Evolutionary conservation across 1,139 yeast genomes (phyloP), one percentile per base, ranked within the genome.

Genomic region (Petasospora rhodanensis): DNA sequence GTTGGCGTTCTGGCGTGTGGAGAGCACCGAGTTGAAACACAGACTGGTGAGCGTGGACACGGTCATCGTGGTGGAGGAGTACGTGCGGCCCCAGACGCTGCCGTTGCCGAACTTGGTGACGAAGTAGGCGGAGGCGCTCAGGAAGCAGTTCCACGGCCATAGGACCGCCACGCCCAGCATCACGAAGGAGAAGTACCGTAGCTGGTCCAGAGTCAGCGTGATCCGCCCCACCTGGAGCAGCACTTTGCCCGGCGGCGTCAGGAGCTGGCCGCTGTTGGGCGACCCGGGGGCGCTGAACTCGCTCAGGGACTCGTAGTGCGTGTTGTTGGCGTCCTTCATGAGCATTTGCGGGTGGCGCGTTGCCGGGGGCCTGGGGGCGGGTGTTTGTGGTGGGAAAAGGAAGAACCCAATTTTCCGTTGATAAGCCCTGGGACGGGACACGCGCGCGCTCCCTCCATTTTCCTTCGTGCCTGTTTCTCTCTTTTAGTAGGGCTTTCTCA

Each of bases 81-180:
- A 85, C 28, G 73, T 68, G 41, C 70, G 72, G 10, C 79, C 70
- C 41, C 85, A 61, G 1, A 58, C 41, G 0, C 81, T 75, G 10
- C 70, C 60, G 21, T 66, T 68, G 14, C 66, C 62, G 42, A 89
- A 79, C 31, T 91, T 59, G 34, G 72, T 73, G 22, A 76, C 74
- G 54, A 86, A 86, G 58, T 84, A 87, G 5, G 84, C 83, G 0
- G 94, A 73, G 0, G 96, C 96, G 2, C 94, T 79, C 8, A 91
- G 62, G 47, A 87, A 80, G 46, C 94, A 78, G 63, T 91, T 91
- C 96, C 97, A 91, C 0, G 98, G 97, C 97, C 97, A 91, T 25
- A 91, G 66, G 23, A 83, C 62, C 1, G 91, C 80, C 7, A 82
- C 63, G 0, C 96, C 96, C 9, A 84, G 68, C n/a, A 74, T 48